Evolutionary conservation across 495 filamentous ascomycete species (phyloP), one percentile per base, ranked within the genome.

Genomic region (Lophiotrema nucula): DNA sequence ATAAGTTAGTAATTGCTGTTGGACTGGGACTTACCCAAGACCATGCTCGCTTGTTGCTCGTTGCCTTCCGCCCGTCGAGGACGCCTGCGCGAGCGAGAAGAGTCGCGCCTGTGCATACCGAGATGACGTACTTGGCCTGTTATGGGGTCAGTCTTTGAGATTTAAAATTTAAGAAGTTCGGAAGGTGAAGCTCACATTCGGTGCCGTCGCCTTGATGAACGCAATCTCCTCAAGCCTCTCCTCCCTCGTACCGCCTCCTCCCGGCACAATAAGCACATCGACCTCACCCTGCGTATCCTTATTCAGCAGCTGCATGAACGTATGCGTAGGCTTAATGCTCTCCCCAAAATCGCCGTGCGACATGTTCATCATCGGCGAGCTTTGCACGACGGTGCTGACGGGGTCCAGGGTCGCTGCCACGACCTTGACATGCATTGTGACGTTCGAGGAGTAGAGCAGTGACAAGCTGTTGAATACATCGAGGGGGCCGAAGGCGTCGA

Each of bases 291-390:
- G 75, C 8, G 72, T 70, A 19, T 76, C 8, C 67, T n/a, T 21
- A 21, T n/a, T 21, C 0, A 62, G 58, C 0, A 74, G 74, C 2
- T 75, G 67, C 18, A 56, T 58, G 62, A 82, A 84, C 1, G 83
- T 85, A 67, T 81, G 80, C 2, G 86, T 88, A n/a, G 85, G 83
- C 3, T 83, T 53, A 31, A 87, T 63, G 41, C 50, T 48, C 56
- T 83, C 72, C 11, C 70, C 58, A 28, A 79, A 72, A 26, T 70
- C 65, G 35, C 65, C 66, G 21, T 70, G 38, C 0, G 38, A 39
- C 15, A 66, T 57, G 31, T 26, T 54, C 26, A 4, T 64, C 62
- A 15, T 62, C 56, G 25, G 50, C 58, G 12, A 35, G 4, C 42
- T 63, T 57, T 15, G 37, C 19, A 24, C 8, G 3, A 35, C n/a